Percentiles rank a stretch among this genome's conserved stretches.
Evolutionary conservation across 1,139 yeast species (phyloP).

Genomic region (Ogataea hybrid): DNA sequence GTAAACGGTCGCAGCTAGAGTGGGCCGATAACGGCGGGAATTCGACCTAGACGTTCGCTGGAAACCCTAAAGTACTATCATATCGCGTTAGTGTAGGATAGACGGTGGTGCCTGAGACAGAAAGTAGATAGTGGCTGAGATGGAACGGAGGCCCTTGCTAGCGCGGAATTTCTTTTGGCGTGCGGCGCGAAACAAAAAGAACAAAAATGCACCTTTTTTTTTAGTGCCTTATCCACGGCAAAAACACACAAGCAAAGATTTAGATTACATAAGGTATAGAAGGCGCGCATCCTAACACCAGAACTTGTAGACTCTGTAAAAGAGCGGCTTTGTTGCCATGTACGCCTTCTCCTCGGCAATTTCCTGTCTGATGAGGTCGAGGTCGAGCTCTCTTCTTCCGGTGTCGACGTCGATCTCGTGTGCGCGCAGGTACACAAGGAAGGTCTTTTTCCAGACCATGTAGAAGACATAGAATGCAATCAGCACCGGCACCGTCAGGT

Average conservation of each 20-base stretch:
- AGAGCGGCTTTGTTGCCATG: constrained; percentile 50
- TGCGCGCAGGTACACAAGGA: constrained; percentile 45
- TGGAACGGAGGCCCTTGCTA: no score
- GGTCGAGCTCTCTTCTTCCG: constrained; percentile 67
- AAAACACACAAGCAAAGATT: background rate
- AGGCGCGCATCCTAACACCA: constrained; percentile 47
- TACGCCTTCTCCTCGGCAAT: constrained; percentile 57
- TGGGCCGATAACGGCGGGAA: no score
- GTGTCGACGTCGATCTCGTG: constrained; percentile 62
- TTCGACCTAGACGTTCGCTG: no score
- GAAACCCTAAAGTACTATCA: no score
- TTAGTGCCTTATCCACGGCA: constrained; percentile 9
- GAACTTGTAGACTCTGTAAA: constrained; percentile 47
- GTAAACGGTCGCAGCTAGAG: background rate
- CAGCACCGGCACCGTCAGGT: constrained; percentile 62
- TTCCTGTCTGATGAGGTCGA: constrained; percentile 65
- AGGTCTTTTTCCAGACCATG: constrained; percentile 54
- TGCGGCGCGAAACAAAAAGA: constrained; percentile 1
- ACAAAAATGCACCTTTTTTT: no score
- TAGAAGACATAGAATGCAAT: constrained; percentile 56
- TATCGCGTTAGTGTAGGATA: no score
- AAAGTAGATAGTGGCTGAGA: no score
- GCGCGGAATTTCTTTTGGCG: background rate
- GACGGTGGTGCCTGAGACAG: no score
- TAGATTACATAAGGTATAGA: background rate